Percentiles rank a stretch among this genome's conserved stretches.
Conservation (phyloP, 2,329 filamentous ascomycete genomes). For the Fusarium falciforme region DNA sequence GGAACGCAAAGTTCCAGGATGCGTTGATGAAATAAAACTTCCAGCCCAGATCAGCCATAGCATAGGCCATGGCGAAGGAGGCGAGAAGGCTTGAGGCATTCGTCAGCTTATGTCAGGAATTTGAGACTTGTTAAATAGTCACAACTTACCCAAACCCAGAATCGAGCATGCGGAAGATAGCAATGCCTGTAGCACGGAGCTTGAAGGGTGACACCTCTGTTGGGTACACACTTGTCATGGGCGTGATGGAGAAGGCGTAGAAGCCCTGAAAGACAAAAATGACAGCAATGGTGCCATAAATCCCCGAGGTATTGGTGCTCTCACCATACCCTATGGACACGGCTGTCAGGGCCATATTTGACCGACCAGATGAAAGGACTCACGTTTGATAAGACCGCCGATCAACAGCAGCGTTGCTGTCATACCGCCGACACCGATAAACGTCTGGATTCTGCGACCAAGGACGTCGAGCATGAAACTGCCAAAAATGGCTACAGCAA, state of each 20-base stretch:
- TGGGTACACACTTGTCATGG: slow-evolving; percentile 49
- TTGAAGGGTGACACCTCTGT: slow-evolving; percentile 48
- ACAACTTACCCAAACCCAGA: slow-evolving; percentile 43
- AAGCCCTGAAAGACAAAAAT: slow-evolving; percentile 50
- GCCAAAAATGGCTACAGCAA: slow-evolving; percentile 47
- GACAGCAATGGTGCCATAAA: slow-evolving; percentile 53
- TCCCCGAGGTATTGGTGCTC: slow-evolving; percentile 50
- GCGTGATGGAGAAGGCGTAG: slow-evolving; percentile 49
- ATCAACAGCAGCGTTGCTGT: slow-evolving; percentile 37
- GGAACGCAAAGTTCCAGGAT: slow-evolving; percentile 43
- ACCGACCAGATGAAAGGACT: neutral
- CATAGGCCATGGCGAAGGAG: slow-evolving; percentile 46
- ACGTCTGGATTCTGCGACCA: slow-evolving; percentile 46
- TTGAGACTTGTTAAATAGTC: neutral
- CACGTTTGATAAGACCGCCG: slow-evolving; percentile 43
- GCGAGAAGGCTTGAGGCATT: slow-evolving; percentile 33
- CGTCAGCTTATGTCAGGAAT: neutral
- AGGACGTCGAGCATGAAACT: slow-evolving; percentile 49
- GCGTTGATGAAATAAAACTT: slow-evolving; percentile 48
- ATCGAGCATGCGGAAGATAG: slow-evolving; percentile 45
- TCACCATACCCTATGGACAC: neutral
- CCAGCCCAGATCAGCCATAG: slow-evolving; percentile 45
- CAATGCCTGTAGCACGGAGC: slow-evolving; percentile 47
- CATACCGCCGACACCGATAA: slow-evolving; percentile 43
- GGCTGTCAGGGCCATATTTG: neutral